phyloP scores from a whole-genome alignment of 768 basidiomycete species.

The Erythrobasidium yunnanense region DNA sequence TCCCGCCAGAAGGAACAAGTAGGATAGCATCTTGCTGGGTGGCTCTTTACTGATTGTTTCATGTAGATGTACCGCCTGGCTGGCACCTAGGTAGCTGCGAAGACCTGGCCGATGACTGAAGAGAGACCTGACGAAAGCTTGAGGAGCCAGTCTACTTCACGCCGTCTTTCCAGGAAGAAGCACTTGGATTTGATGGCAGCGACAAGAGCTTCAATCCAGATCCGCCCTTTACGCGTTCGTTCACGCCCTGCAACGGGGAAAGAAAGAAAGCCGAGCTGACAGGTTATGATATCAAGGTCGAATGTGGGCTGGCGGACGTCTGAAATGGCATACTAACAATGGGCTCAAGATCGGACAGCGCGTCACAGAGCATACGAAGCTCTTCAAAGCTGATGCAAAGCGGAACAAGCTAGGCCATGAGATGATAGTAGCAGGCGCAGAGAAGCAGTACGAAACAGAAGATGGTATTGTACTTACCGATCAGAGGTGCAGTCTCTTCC shows the following conservation, averaged over 20 bases:
- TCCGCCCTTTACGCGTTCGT: not conserved
- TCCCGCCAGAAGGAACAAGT: not conserved
- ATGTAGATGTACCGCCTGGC: not conserved
- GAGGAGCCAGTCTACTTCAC: not conserved
- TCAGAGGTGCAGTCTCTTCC: not conserved
- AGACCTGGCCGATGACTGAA: not conserved
- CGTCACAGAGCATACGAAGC: not conserved
- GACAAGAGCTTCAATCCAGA: conserved; percentile 2
- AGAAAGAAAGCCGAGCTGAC: not conserved
- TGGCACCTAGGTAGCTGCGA: not conserved
- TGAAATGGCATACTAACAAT: not conserved
- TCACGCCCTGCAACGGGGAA: not conserved
- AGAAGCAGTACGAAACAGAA: not conserved
- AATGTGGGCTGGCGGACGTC: not conserved
- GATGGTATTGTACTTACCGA: not conserved
- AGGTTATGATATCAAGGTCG: not conserved
- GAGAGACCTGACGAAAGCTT: not conserved
- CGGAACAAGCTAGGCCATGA: not conserved
- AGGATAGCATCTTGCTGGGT: not conserved
- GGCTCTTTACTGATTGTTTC: not conserved
- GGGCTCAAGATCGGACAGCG: not conserved
- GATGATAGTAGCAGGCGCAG: not conserved
- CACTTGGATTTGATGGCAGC: not conserved
- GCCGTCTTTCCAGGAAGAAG: not conserved
- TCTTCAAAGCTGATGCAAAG: not conserved